Evolutionary conservation across 805 yeast species (phyloP).

Genomic region (Metschnikowia dekortorum): DNA sequence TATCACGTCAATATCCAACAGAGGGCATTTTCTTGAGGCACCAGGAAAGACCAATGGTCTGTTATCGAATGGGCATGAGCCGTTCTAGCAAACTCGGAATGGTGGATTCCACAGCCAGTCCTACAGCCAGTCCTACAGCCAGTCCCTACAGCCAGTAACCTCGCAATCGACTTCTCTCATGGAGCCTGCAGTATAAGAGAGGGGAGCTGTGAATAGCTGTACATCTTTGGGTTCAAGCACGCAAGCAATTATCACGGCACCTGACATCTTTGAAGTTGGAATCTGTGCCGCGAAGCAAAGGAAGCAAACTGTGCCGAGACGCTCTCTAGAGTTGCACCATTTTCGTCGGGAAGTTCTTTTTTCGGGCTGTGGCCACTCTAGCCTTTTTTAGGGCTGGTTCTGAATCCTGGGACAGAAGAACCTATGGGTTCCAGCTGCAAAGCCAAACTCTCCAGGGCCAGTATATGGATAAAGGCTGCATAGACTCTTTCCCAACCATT

Average conservation of each 20-base stretch:
- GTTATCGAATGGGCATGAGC: conserved; percentile 68
- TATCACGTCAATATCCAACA: conserved; percentile 39
- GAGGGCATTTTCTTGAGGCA: conserved; percentile 61
- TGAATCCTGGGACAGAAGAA: no score
- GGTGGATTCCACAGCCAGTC: conserved; percentile 37
- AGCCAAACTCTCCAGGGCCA: no score
- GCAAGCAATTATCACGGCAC: conserved; percentile 76
- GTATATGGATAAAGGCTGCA: no score
- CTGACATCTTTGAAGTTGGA: conserved; percentile 75
- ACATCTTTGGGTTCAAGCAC: conserved; percentile 60
- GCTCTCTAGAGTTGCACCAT: conserved; percentile 35
- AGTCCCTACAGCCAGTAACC: conserved; percentile 46
- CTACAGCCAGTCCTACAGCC: no score
- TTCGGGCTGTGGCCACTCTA: conserved; percentile 14
- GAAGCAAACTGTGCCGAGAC: conserved; percentile 52
- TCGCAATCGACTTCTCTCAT: conserved; percentile 67
- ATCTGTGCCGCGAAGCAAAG: conserved; percentile 71
- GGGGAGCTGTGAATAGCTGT: conserved; percentile 59
- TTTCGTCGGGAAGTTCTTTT: conserved; percentile 20
- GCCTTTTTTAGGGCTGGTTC: conserved; percentile 19
- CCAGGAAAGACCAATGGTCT: conserved; percentile 70
- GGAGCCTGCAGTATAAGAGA: conserved; percentile 54
- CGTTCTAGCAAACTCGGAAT: conserved; percentile 64
- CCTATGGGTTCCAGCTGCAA: no score
- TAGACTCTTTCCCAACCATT: no score